phyloP scores from a whole-genome alignment of 768 basidiomycete genomes.

The Chalciporus pseudorubinellus region DNA sequence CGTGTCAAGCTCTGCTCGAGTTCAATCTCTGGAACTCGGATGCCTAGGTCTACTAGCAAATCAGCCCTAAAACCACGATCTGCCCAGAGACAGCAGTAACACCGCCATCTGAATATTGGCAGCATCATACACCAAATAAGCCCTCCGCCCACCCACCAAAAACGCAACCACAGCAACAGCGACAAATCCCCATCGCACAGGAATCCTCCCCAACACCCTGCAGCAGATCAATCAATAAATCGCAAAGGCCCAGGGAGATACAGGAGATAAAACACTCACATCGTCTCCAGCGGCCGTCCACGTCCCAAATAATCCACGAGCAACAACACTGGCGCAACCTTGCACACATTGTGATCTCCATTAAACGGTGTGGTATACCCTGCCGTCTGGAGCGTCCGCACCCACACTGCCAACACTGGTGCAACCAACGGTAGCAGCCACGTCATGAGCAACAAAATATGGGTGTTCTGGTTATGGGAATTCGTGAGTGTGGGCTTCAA shows the following conservation, averaged over 20 bases:
- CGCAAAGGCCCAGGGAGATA: background rate
- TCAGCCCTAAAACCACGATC: constrained; percentile 6
- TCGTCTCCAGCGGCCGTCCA: constrained; percentile 42
- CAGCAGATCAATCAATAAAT: background rate
- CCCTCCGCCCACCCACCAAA: constrained; percentile 61
- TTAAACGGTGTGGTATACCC: constrained; percentile 78
- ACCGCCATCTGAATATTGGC: constrained; percentile 39
- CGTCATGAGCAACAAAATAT: constrained; percentile 73
- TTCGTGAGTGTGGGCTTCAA: constrained; percentile 11
- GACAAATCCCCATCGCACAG: constrained; percentile 54
- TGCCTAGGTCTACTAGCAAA: background rate
- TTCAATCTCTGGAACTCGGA: background rate
- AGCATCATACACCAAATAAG: constrained; percentile 65
- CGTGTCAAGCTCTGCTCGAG: background rate
- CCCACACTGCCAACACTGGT: constrained; percentile 86
- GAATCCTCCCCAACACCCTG: constrained; percentile 10
- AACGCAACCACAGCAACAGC: constrained; percentile 54
- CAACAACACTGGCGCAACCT: constrained; percentile 61
- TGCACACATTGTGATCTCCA: constrained; percentile 73
- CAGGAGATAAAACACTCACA: constrained; percentile 30
- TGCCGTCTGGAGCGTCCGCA: constrained; percentile 77
- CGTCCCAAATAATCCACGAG: constrained; percentile 61
- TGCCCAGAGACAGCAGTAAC: constrained; percentile 7
- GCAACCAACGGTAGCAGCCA: constrained; percentile 76
- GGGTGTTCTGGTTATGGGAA: constrained; percentile 51